A percentile compares a stretch with the other conserved stretches of the same genome.
Conservation (phyloP, 73 alveolate species). For the Paraurostyla sp. region DNA sequence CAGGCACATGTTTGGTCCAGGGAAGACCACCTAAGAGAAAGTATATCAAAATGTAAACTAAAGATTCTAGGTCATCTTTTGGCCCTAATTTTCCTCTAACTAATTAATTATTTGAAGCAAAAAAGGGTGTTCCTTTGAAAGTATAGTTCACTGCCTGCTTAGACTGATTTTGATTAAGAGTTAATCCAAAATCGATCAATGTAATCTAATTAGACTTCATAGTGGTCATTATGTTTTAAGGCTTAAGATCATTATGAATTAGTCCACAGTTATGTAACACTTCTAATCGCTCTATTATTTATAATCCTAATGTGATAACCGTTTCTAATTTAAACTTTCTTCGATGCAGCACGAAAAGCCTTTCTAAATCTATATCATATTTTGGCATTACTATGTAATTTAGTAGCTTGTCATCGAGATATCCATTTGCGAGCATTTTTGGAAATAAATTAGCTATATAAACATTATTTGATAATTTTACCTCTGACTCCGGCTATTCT, state of each 20-base stretch:
- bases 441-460: conserved; percentile 45
- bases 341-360: conserved; percentile 1
- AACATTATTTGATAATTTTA: background rate
- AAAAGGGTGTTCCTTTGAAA: conserved; percentile 60
- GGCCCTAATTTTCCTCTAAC: conserved; percentile 44
- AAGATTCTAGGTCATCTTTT: conserved; percentile 67
- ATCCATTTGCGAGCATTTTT: conserved; percentile 39
- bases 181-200: conserved; percentile 68
- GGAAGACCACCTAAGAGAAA: conserved; percentile 62
- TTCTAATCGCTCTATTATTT: conserved; percentile 62
- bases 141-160: background rate
- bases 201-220: background rate
- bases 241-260: conserved; percentile 70
- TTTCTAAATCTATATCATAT: conserved; percentile 36
- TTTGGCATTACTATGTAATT: conserved; percentile 53
- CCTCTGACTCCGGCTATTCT: conserved; percentile 43
- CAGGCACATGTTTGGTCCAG: conserved; percentile 60
- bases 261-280: conserved; percentile 56
- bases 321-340: conserved; percentile 51
- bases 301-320: conserved; percentile 58
- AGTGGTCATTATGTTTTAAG: conserved; percentile 59
- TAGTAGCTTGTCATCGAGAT: background rate
- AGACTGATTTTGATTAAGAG: background rate
- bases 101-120: conserved; percentile 47
- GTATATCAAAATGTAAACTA: conserved; percentile 60